Evolutionary conservation across 805 yeast species (phyloP).

Genomic region (Yarrowia sp.): DNA sequence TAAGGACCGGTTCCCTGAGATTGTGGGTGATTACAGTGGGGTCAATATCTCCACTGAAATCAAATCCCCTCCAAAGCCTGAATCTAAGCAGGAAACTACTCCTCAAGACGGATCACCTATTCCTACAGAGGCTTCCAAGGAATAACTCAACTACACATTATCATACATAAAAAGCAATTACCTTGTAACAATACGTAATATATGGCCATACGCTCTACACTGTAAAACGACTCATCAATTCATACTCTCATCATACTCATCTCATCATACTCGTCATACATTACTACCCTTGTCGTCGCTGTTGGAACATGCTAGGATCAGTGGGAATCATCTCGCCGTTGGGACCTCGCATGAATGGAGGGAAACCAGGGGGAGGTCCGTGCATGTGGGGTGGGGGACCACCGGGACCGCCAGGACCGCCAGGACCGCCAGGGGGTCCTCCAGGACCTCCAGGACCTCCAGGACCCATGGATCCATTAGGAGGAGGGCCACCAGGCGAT

Average conservation of each 20-base stretch:
- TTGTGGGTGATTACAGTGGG: conserved; percentile 14
- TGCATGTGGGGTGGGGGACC: conserved; percentile 36
- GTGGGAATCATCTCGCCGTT: conserved; percentile 39
- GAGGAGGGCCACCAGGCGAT: conserved; percentile 27
- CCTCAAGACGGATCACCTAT: too few relatives aligned
- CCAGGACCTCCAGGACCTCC: conserved; percentile 33
- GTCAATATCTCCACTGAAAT: not conserved
- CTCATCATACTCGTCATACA: conserved; percentile 17
- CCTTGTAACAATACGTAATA: too few relatives aligned
- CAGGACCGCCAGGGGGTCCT: conserved; percentile 4
- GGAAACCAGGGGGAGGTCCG: conserved; percentile 38
- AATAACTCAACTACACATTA: not conserved
- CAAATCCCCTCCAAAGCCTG: not conserved
- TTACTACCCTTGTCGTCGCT: conserved; percentile 27
- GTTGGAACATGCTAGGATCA: conserved; percentile 33
- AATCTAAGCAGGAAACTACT: too few relatives aligned
- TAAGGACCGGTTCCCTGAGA: conserved; percentile 13
- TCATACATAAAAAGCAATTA: not conserved
- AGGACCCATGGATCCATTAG: conserved; percentile 15
- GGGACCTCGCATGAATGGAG: conserved; percentile 37
- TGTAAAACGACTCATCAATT: too few relatives aligned
- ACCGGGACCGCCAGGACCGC: conserved; percentile 24
- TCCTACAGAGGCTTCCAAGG: too few relatives aligned
- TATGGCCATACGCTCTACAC: too few relatives aligned
- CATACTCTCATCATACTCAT: not conserved